Percentiles rank a stretch among this genome's conserved stretches.
Evolutionary conservation across 495 filamentous ascomycete species (phyloP).

Genomic region (Podospora anserina): DNA sequence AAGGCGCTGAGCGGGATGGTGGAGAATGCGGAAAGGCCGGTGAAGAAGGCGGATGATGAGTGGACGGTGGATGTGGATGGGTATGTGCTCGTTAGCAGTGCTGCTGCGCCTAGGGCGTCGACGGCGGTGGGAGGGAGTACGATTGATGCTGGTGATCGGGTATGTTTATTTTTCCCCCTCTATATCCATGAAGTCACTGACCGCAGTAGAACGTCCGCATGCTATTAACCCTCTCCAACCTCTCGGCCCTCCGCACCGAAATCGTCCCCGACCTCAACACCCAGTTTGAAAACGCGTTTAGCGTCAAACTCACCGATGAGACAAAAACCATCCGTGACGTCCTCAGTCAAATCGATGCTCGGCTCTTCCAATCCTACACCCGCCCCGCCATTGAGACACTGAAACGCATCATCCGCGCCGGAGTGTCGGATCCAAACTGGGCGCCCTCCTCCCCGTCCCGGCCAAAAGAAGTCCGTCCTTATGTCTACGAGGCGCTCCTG

Average conservation of each 20-base stretch:
- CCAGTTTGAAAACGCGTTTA: slow-evolving; percentile 86
- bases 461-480: slow-evolving; percentile 74
- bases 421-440: slow-evolving; percentile 71
- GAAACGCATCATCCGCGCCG: slow-evolving; percentile 61
- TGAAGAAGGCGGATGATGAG: slow-evolving; percentile 57
- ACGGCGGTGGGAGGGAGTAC: slow-evolving; percentile 45
- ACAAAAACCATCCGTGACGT: slow-evolving; percentile 85
- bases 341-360: slow-evolving; percentile 79
- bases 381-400: slow-evolving; percentile 63
- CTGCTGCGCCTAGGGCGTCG: slow-evolving; percentile 21
- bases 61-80: slow-evolving; percentile 51
- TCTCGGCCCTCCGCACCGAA: slow-evolving; percentile 71
- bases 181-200: slow-evolving; percentile 18
- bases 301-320: slow-evolving; percentile 87
- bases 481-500: slow-evolving; percentile 83
- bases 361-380: slow-evolving; percentile 88
- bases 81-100: slow-evolving; percentile 28
- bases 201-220: slow-evolving; percentile 75
- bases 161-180: slow-evolving; percentile 42
- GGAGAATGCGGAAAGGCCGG: slow-evolving; percentile 79
- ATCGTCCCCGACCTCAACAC: slow-evolving; percentile 77
- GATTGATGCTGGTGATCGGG: slow-evolving; percentile 65
- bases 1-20: slow-evolving; percentile 91
- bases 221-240: slow-evolving; percentile 87
- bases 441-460: slow-evolving; percentile 54